Conservation (phyloP, 202 grass and related monocot species). For the Carex arenaria region DNA sequence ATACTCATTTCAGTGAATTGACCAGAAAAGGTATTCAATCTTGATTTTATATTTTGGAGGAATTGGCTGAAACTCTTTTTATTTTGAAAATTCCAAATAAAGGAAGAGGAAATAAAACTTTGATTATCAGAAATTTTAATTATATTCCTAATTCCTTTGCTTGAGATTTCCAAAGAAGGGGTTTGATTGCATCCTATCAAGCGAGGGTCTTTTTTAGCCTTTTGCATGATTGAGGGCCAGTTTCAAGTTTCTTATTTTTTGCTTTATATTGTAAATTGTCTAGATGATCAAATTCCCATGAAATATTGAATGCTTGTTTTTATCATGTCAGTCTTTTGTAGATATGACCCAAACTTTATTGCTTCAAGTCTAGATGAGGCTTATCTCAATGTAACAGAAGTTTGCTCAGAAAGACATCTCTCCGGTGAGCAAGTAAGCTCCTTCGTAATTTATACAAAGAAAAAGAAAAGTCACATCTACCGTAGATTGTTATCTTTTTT, state of each 20-base stretch:
- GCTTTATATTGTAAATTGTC: not conserved
- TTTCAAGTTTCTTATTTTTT: not conserved
- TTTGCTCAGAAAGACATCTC: slow-evolving; percentile 61
- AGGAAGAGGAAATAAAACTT: not conserved
- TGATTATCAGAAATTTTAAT: not conserved
- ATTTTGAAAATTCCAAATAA: not conserved
- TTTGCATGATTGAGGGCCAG: not conserved
- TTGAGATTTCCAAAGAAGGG: not conserved
- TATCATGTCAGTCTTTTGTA: slow-evolving; percentile 49
- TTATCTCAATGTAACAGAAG: slow-evolving; percentile 66
- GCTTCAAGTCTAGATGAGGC: slow-evolving; percentile 92
- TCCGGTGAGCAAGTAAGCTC: slow-evolving; percentile 61
- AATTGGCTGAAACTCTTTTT: not conserved
- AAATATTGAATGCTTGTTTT: slow-evolving; percentile 3
- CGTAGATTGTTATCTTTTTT: not conserved
- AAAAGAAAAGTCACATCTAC: not conserved
- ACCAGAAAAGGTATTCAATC: slow-evolving; percentile 70
- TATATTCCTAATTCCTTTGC: not conserved
- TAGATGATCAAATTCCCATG: not conserved
- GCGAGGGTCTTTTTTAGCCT: not conserved
- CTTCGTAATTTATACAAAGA: not conserved
- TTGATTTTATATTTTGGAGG: slow-evolving; percentile 17
- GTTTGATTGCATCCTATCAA: not conserved
- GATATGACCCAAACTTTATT: slow-evolving; percentile 76
- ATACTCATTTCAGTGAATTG: slow-evolving; percentile 76